These are phyloP conservation scores for Debaryomyces udenii DNA, from an alignment of 1,139 yeast species.

Conservation along the genomic window DNA sequence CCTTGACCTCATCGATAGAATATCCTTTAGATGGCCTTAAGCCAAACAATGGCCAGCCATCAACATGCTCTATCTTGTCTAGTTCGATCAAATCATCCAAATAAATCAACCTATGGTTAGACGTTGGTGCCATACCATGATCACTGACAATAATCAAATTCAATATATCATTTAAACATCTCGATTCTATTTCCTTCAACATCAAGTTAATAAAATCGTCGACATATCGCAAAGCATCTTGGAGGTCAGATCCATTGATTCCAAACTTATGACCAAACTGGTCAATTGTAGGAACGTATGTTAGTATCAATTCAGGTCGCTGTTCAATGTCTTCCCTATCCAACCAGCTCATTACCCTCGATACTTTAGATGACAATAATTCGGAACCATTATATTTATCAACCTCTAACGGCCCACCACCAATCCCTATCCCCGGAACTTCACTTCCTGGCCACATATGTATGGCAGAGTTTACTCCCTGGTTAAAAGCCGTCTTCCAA, in stretches of 20 bases:
- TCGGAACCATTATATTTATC: conserved; percentile 71
- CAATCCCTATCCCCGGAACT: conserved; percentile 52
- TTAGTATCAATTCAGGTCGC: conserved; percentile 78
- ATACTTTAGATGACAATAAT: conserved; percentile 55
- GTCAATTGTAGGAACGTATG: conserved; percentile 83
- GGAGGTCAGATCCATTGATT: conserved; percentile 59
- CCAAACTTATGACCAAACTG: conserved; percentile 75
- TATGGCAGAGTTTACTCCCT: conserved; percentile 71
- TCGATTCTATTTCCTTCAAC: conserved; percentile 45
- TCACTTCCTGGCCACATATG: conserved; percentile 98
- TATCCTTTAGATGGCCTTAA: conserved; percentile 55
- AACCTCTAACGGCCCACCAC: conserved; percentile 52
- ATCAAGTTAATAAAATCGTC: conserved; percentile 63
- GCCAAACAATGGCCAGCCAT: conserved; percentile 92
- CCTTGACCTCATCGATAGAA: conserved; percentile 23
- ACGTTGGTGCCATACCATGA: conserved; percentile 93
- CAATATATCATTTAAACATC: conserved; percentile 66
- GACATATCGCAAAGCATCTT: conserved; percentile 59
- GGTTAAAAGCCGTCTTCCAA: conserved; percentile 76
- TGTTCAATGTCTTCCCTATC: conserved; percentile 50
- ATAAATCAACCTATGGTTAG: conserved; percentile 63
- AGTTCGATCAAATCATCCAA: conserved; percentile 69
- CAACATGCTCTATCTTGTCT: conserved; percentile 58
- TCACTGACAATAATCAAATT: conserved; percentile 82
- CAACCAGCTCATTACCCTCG: conserved; percentile 65